Conservation (phyloP, 305 asterid species). For the Plantago lanceolata region DNA sequence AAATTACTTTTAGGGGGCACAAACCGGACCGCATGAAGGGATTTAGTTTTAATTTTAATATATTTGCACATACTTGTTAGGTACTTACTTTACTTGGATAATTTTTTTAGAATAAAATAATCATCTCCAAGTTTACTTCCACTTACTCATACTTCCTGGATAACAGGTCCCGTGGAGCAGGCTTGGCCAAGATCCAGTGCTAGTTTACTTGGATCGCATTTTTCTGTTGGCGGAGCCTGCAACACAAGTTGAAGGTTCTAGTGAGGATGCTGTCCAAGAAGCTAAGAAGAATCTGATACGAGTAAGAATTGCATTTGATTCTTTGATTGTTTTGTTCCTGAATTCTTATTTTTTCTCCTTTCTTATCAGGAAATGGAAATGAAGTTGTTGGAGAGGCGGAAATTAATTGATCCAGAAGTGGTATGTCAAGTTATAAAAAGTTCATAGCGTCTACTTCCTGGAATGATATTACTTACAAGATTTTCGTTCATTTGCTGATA, state of each 20-base stretch:
- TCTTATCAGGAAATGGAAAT: constrained; percentile 72
- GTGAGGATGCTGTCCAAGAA: constrained; percentile 93
- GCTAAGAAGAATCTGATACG: constrained; percentile 74
- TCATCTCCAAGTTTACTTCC: constrained; percentile 21
- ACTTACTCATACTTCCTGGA: constrained; percentile 23
- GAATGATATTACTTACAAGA: neutral
- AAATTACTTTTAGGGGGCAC: no score
- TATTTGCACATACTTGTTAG: neutral
- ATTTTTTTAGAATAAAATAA: neutral
- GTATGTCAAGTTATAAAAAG: constrained; percentile 34
- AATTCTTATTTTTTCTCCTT: constrained; percentile 20
- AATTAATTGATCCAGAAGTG: constrained; percentile 66
- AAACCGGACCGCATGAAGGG: no score
- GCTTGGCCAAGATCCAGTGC: constrained; percentile 97
- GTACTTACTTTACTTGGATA: neutral
- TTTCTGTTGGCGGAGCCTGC: constrained; percentile 95
- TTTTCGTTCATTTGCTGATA: constrained; percentile 9
- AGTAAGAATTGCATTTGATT: constrained; percentile 43
- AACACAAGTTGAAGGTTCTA: constrained; percentile 88
- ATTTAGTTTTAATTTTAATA: no score
- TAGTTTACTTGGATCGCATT: constrained; percentile 85
- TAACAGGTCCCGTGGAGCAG: constrained; percentile 98
- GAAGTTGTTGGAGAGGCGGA: constrained; percentile 81
- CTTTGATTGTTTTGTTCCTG: constrained; percentile 18
- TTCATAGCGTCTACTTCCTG: constrained; percentile 3